Conservation (phyloP, 768 basidiomycete species). For the Lyophyllum decastes region DNA sequence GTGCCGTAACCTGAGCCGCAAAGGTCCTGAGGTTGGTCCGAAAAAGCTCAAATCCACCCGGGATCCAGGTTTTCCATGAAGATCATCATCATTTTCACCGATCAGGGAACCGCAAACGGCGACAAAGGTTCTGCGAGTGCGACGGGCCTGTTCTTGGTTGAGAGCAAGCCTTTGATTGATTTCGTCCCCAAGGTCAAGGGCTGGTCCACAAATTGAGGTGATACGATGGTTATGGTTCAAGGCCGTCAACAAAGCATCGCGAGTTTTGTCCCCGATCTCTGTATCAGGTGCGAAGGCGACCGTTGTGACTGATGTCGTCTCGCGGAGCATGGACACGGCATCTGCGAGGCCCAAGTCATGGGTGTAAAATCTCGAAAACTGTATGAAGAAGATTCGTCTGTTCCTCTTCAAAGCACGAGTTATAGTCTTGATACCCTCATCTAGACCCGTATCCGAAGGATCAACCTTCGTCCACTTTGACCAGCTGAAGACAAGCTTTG, state of each 20-base stretch:
- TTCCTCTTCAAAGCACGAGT: background rate
- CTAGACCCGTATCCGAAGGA: background rate
- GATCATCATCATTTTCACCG: background rate
- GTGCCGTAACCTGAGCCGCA: background rate
- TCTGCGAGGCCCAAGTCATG: background rate
- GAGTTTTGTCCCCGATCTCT: background rate
- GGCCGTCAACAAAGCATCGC: background rate
- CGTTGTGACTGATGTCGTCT: background rate
- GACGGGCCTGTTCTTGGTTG: background rate
- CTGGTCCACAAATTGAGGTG: background rate
- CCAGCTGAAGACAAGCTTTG: background rate
- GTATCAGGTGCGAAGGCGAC: background rate
- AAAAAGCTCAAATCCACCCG: background rate
- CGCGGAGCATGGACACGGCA: background rate
- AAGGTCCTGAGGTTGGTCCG: background rate
- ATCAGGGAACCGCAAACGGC: background rate
- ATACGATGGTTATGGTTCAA: background rate
- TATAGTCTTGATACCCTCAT: background rate
- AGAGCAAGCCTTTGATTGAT: background rate
- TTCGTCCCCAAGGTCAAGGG: background rate
- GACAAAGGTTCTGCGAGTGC: background rate
- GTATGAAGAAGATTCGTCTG: background rate
- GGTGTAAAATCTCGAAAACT: background rate
- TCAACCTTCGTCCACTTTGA: background rate
- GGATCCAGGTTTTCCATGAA: background rate